Base-by-base conservation (phyloP, 345 rosid genomes). In the Trapa incisa region DNA sequence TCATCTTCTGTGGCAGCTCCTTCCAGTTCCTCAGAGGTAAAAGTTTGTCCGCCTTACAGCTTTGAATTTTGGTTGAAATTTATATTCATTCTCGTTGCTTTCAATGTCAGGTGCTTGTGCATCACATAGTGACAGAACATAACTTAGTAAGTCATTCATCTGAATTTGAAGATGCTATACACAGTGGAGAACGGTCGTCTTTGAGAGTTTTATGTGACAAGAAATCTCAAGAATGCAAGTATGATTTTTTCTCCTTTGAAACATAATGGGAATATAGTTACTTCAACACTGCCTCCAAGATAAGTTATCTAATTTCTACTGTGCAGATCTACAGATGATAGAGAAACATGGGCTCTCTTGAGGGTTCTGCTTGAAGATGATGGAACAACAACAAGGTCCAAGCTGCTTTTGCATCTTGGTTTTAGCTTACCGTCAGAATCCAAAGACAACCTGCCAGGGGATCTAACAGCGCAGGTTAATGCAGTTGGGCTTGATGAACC, bases 301-400 rank as follows among this genome's bases (percentile, higher is more conserved):
- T 36, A 33, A 15, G n/a, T 41, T 58, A 29, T n/a, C 33, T 32
- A 61, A 32, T 15, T 47, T 47, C 47, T 69, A 65, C 66, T 63
- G 39, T 43, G 52, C 89, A 95, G 97, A 81, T 86, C 86, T 17
- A 80, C 75, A 70, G 97, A 91, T 74, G 99, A 95, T 65, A 79
- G 71, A 41, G 96, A 95, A 84, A 95, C 96, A 60, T 95, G 99
- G 99, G 85, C 81, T 64, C 82, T 95, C 74, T 80, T 95, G 67
- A 91, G 86, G 83, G 91, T 91, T 48, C 81, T 95, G 91, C 86
- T 91, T 73, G 97, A 95, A 82, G 97, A 86, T 37, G 99, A 91
- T 76, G 99, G 92, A 68, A 80, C 87, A 4, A 80, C 87, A 4
- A 80, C 96, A 22, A 95, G 97, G 78, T 80, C 96, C 61, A 95